Conservation (phyloP, 2,329 filamentous ascomycete genomes). For the Zymoseptoria pseudotritici region DNA sequence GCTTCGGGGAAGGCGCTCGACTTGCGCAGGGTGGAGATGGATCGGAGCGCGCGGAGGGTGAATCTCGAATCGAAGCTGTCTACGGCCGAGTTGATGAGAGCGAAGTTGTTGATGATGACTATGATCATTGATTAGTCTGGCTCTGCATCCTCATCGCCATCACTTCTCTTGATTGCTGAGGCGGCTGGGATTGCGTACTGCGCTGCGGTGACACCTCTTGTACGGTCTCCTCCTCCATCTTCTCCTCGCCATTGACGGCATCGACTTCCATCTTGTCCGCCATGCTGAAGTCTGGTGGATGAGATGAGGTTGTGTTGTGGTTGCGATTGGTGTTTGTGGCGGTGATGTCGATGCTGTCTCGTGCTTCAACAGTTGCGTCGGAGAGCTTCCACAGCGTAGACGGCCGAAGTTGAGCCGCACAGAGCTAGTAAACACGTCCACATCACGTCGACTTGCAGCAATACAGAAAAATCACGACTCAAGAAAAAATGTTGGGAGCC, state of each 20-base stretch:
- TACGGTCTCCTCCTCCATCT: constrained; percentile 33
- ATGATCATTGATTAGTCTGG: constrained; percentile 15
- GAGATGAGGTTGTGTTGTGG: constrained; percentile 6
- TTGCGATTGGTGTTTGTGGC: constrained; percentile 4
- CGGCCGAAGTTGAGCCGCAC: constrained; percentile 2
- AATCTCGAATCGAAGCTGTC: constrained; percentile 91
- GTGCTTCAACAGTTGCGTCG: constrained; percentile 9
- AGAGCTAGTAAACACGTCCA: neutral
- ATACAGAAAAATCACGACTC: neutral
- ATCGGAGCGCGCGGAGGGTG: constrained; percentile 84
- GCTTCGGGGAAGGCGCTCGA: constrained; percentile 41
- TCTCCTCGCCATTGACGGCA: constrained; percentile 32
- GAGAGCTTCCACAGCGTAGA: neutral
- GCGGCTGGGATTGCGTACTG: constrained; percentile 22
- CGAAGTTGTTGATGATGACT: constrained; percentile 96
- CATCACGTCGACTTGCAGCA: neutral
- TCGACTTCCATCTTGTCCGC: constrained; percentile 43
- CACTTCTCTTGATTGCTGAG: constrained; percentile 6
- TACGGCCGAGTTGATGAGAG: constrained; percentile 84
- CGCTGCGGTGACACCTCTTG: constrained; percentile 26
- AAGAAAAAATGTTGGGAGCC: neutral
- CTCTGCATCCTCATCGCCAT: neutral
- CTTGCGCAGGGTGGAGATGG: constrained; percentile 93
- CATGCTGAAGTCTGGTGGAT: constrained; percentile 29
- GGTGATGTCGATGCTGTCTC: constrained; percentile 2